Percentiles rank a stretch among this genome's conserved stretches.
Evolutionary conservation across 805 yeast genomes (phyloP).

Genomic region (Babjeviella inositovora): DNA sequence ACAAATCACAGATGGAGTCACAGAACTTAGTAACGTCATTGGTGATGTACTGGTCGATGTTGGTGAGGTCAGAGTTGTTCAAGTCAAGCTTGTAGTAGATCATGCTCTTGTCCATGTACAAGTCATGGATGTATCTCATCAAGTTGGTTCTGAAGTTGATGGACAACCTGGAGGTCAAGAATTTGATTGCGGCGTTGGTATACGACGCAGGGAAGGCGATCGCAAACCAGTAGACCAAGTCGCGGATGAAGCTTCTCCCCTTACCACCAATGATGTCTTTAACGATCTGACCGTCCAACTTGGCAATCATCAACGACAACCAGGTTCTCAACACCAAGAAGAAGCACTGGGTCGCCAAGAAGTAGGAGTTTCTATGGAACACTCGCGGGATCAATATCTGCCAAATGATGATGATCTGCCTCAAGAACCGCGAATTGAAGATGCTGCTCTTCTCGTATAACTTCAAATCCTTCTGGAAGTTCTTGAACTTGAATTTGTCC

Average conservation of each 20-base stretch:
- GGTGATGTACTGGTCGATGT: constrained; percentile 77
- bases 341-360: constrained; percentile 54
- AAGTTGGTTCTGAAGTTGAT: constrained; percentile 74
- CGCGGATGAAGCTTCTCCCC: constrained; percentile 58
- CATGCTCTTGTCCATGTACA: constrained; percentile 67
- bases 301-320: constrained; percentile 73
- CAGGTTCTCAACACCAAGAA: constrained; percentile 74
- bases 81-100: constrained; percentile 71
- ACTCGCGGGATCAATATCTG: constrained; percentile 67
- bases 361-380: constrained; percentile 46
- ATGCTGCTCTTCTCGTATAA: constrained; percentile 9
- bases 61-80: constrained; percentile 35
- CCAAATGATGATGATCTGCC: constrained; percentile 65
- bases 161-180: constrained; percentile 58
- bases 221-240: constrained; percentile 72
- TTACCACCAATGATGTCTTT: constrained; percentile 75
- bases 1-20: constrained; percentile 66
- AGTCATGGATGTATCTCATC: constrained; percentile 77
- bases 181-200: constrained; percentile 81
- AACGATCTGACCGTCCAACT: constrained; percentile 84
- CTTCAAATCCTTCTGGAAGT: constrained; percentile 15
- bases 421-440: constrained; percentile 47
- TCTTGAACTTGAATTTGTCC: constrained; percentile 35
- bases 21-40: constrained; percentile 73
- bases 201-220: constrained; percentile 90